Conservation (phyloP, 179 eudicot genomes). For the Patellifolia procumbens region DNA sequence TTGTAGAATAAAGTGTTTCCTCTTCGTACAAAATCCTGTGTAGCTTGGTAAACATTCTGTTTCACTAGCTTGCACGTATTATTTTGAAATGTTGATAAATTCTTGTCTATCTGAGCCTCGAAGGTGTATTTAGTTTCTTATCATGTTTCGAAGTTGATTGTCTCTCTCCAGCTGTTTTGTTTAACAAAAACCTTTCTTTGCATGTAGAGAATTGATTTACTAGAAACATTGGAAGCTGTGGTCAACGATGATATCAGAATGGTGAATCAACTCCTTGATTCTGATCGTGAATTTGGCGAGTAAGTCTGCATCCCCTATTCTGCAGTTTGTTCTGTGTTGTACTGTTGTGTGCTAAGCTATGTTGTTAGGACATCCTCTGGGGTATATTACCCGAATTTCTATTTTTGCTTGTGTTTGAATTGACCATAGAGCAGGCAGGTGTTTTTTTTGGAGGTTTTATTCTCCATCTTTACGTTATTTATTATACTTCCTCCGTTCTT, state of each 20-base stretch:
- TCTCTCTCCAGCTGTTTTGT: not conserved
- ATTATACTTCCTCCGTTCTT: too few relatives aligned
- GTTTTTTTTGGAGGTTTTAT: too few relatives aligned
- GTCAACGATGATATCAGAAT: conserved; percentile 52
- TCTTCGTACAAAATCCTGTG: not conserved
- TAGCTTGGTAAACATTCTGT: not conserved
- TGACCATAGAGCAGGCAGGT: not conserved
- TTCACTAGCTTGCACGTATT: not conserved
- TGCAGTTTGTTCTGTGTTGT: conserved; percentile 7
- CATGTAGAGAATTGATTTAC: conserved; percentile 69
- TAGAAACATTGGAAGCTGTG: conserved; percentile 81
- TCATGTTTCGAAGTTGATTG: not conserved
- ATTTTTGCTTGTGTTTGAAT: conserved; percentile 1
- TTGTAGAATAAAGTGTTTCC: not conserved
- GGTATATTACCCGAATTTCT: not conserved
- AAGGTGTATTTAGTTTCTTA: too few relatives aligned
- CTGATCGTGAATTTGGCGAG: conserved; percentile 69
- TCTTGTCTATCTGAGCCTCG: not conserved
- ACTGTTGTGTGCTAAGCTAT: too few relatives aligned
- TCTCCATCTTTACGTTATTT: too few relatives aligned
- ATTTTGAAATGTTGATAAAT: not conserved
- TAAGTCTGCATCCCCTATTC: conserved; percentile 39
- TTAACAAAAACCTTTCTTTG: conserved; percentile 7
- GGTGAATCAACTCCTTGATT: conserved; percentile 51
- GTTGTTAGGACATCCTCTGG: not conserved